phyloP scores from a whole-genome alignment of 176 grass and related monocot genomes.

The Melocanna baccifera region DNA sequence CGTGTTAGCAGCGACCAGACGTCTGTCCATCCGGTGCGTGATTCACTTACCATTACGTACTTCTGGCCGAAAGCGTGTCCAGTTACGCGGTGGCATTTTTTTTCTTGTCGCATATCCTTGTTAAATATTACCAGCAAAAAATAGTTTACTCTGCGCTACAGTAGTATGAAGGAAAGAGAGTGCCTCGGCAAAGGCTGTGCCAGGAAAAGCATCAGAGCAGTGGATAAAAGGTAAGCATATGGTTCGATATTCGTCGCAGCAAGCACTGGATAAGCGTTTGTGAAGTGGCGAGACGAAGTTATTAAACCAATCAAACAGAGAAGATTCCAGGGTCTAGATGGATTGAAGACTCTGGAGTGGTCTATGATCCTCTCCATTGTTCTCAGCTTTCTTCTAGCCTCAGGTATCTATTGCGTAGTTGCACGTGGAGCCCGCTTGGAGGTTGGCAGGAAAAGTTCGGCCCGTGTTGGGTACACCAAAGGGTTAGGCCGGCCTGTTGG shows the following conservation, averaged over 20 bases:
- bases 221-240: too few relatives aligned
- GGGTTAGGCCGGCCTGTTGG: not conserved
- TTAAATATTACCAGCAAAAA: too few relatives aligned
- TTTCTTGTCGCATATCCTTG: not conserved
- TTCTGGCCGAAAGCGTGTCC: not conserved
- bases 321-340: too few relatives aligned
- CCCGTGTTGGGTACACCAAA: not conserved
- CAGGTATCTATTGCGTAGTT: too few relatives aligned
- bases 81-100: not conserved
- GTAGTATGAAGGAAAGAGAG: not conserved
- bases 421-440: not conserved
- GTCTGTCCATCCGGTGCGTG: not conserved
- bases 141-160: too few relatives aligned
- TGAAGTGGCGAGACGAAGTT: too few relatives aligned
- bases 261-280: too few relatives aligned
- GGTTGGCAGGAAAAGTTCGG: not conserved
- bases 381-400: too few relatives aligned
- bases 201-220: not conserved
- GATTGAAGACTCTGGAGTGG: too few relatives aligned
- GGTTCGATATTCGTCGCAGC: too few relatives aligned
- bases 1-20: not conserved
- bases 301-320: too few relatives aligned
- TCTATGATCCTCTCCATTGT: too few relatives aligned
- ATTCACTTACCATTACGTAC: not conserved
- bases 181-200: not conserved